Conservation (phyloP, 2,329 filamentous ascomycete genomes). For the Cladobotryum protrusum region DNA sequence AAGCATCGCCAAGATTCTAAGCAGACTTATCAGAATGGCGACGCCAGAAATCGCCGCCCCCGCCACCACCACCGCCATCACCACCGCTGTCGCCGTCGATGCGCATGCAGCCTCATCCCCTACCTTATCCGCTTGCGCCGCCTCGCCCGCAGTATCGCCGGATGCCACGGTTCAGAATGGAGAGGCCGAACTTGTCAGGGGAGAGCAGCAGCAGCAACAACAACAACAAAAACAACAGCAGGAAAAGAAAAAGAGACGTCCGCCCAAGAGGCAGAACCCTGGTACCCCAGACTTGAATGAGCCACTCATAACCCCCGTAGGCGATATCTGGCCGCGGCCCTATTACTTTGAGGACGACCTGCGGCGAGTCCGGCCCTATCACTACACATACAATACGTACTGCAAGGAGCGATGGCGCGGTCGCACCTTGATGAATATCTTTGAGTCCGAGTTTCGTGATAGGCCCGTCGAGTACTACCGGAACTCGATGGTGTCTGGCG, state of each 20-base stretch:
- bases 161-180: not conserved
- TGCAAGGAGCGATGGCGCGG: constrained; percentile 93
- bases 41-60: not conserved
- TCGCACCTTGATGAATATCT: constrained; percentile 76
- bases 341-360: constrained; percentile 82
- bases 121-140: not conserved
- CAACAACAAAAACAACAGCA: not conserved
- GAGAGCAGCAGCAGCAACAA: not conserved
- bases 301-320: constrained; percentile 27
- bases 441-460: constrained; percentile 87
- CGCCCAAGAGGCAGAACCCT: constrained; percentile 4
- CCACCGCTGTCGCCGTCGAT: not conserved
- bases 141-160: not conserved
- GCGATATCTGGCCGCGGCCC: constrained; percentile 49
- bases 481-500: constrained; percentile 71
- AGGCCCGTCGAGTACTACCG: constrained; percentile 80
- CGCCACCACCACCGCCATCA: not conserved
- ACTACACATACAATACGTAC: constrained; percentile 90
- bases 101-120: not conserved
- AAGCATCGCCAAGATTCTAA: constrained; percentile 8
- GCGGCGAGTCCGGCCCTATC: constrained; percentile 77
- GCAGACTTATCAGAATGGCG: constrained; percentile 13
- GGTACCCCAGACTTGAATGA: constrained; percentile 16
- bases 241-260: not conserved
- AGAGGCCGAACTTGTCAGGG: not conserved